Evolutionary conservation across 768 basidiomycete genomes (phyloP), one percentile per base, ranked within the genome.

Genomic region (Hygrophorus pudorinus): DNA sequence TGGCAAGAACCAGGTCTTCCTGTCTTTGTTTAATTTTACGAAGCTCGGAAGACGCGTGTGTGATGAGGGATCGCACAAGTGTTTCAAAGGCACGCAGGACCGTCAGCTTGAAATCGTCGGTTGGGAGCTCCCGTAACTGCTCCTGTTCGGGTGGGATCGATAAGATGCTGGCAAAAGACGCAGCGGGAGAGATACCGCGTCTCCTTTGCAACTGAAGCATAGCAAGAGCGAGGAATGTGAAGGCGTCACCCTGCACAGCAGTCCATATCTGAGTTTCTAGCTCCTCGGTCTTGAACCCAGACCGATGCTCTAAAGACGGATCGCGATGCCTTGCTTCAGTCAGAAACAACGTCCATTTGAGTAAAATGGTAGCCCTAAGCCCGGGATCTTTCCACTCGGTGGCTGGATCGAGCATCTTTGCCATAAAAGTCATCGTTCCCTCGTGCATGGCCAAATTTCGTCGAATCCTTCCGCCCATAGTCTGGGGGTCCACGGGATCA

Each of bases 341-440:
- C 51, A 90, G 66, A 59, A 89, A 88, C 46, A 93, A 68, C 0
- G 89, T 84, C 88, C 89, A 93, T 56, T 88, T 87, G 31, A 96
- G 70, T n/a, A 84, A 62, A 4, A 92, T 55, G 1, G 74, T 70
- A 0, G 87, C 81, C 54, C 82, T 85, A 12, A 94, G 62, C 1
- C 79, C 78, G 1, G 70, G 63, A 14, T 83, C 79, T 43, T 72
- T 81, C 87, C 88, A 91, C 12, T 70, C 62, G 2, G 73, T 62
- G 2, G 69, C 52, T 7, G 72, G 55, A 11, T 70, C 64, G 5
- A 85, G 62, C 48, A 75, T 76, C 44, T 65, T 74, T 14, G 67
- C 75, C 81, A 87, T 79, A 46, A 68, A 78, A 0, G 68, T 50
- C 37, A 83, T 67, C 21, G 74, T 64, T 4, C 61, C 53, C 17